Conservation (phyloP, 78 protist species). For the Dictyostelium firmibasis region DNA sequence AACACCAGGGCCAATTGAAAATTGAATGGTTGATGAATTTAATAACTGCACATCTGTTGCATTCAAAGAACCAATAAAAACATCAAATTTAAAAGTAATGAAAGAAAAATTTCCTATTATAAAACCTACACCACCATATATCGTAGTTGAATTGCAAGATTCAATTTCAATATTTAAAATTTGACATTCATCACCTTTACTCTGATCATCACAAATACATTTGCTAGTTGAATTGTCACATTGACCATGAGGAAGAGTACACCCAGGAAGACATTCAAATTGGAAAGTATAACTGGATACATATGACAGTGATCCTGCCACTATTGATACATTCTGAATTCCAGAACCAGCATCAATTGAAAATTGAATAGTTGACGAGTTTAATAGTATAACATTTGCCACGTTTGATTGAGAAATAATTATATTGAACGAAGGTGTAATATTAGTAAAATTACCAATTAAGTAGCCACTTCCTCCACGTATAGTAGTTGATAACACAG, state of each 20-base stretch:
- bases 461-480: not conserved
- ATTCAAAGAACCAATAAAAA: not conserved
- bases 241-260: not conserved
- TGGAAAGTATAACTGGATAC: not conserved
- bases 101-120: not conserved
- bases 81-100: not conserved
- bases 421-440: not conserved
- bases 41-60: not conserved
- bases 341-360: not conserved
- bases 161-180: too few relatives aligned
- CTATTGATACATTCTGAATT: not conserved
- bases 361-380: not conserved
- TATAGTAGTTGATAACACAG: not conserved
- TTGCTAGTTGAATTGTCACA: not conserved
- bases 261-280: not conserved
- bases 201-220: not conserved
- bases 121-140: not conserved
- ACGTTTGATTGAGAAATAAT: too few relatives aligned
- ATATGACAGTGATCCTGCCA: not conserved
- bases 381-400: not conserved
- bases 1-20: not conserved
- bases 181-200: not conserved
- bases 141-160: not conserved
- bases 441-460: not conserved
- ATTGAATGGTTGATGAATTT: not conserved